Base-by-base conservation (phyloP, 2,329 filamentous ascomycete species). In the Plenodomus biglobosus region DNA sequence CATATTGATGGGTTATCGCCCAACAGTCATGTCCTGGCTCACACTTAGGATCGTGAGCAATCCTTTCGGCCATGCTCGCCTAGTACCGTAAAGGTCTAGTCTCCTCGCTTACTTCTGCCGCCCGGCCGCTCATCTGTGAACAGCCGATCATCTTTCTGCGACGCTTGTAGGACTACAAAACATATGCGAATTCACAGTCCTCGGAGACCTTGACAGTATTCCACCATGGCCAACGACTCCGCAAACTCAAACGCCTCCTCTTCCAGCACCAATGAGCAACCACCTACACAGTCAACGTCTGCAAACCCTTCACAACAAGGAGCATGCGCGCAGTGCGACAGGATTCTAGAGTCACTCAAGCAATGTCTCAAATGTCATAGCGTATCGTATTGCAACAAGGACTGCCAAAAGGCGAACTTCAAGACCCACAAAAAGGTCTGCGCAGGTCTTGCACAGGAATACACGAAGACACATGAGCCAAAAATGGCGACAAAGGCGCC, bases 351-450 rank as follows among this genome's bases (percentile, higher is more conserved):
- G 2, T 27, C 55, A 1, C 59, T 73, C 27, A 73, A 71, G 48
- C 61, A 69, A 38, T 75, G 73, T 55, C 65, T 60, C 16, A 69
- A 70, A 46, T 75, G 73, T 53, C 69, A 74, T 48, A 72, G 64
- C 43, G 64, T 69, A 13, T 44, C 52, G 6, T 75, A 75, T 56
- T 75, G 73, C 57, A 68, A 61, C 7, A 70, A 72, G 18, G 70
- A 74, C 22, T 75, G 72, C 59, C 71, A 72, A 46, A 74, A 74
- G 53, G 66, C 68, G 18, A 61, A 64, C 22, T 67, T 66, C 52
- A 74, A 73, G 46, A 53, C 62, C 36, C 72, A 75, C 56, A 75
- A 75, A 61, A 73, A 73, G 49, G 62, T 65, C 27, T 75, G 72
- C 52, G 66, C 70, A 5, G 53, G 53, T 2, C 55, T 71, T 17